phyloP scores from a whole-genome alignment of 1,284 basidiomycete genomes.

The Agroathelia rolfsii region DNA sequence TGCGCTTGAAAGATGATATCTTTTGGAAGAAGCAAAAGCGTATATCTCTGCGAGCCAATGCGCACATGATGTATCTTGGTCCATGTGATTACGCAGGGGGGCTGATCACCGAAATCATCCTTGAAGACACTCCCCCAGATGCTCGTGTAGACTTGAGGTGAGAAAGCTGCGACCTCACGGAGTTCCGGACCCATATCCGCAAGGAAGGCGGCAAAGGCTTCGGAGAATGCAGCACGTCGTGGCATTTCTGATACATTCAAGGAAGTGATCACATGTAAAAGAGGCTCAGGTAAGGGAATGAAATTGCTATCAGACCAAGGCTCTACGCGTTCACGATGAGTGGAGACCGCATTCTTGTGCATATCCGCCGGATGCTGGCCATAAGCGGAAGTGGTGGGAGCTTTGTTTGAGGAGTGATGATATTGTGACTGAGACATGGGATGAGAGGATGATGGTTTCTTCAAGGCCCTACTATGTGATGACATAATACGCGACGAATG shows the following conservation, averaged over 20 bases:
- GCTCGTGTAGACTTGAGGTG: slow-evolving; percentile 41
- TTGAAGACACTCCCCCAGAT: slow-evolving; percentile 37
- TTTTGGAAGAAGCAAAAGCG: slow-evolving; percentile 49
- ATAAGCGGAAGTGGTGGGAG: too few relatives aligned
- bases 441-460: too few relatives aligned
- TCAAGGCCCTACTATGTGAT: too few relatives aligned
- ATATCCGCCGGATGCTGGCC: too few relatives aligned
- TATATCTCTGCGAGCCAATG: slow-evolving; percentile 46
- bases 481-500: too few relatives aligned
- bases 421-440: too few relatives aligned
- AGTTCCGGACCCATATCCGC: slow-evolving; percentile 42
- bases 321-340: slow-evolving; percentile 30
- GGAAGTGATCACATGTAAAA: slow-evolving; percentile 35
- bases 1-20: slow-evolving; percentile 46
- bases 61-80: slow-evolving; percentile 47
- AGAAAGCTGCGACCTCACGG: slow-evolving; percentile 48
- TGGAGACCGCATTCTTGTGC: too few relatives aligned
- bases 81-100: slow-evolving; percentile 45
- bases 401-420: too few relatives aligned
- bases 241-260: slow-evolving; percentile 54
- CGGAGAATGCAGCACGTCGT: slow-evolving; percentile 40
- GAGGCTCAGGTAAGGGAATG: slow-evolving; percentile 43
- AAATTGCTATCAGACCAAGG: slow-evolving; percentile 51
- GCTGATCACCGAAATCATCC: slow-evolving; percentile 29
- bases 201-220: slow-evolving; percentile 38